Percentiles rank a stretch among this genome's conserved stretches.
These are phyloP conservation scores for Ampelomyces quisqualis DNA, from an alignment of 2,329 filamentous ascomycete genomes.

Conservation along the genomic window DNA sequence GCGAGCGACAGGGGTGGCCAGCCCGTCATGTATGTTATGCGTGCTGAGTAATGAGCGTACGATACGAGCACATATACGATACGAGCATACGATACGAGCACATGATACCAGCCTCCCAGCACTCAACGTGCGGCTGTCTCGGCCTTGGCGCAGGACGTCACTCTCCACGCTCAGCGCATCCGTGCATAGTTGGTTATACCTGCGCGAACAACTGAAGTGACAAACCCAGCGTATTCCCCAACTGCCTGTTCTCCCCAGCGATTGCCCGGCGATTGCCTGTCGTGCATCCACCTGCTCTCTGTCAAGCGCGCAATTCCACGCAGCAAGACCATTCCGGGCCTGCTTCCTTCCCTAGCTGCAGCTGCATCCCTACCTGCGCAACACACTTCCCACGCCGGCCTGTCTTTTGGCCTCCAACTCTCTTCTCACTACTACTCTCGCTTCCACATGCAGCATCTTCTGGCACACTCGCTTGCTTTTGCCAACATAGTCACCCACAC, in stretches of 20 bases:
- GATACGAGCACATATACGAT: too few species aligned
- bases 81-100: not conserved
- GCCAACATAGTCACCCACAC: conserved; percentile 17
- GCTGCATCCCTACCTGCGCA: conserved; percentile 1
- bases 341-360: conserved; percentile 11
- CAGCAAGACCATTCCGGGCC: conserved; percentile 2
- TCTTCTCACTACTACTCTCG: conserved; percentile 8
- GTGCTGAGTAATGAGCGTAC: conserved; percentile 12
- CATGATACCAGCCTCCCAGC: not conserved
- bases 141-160: conserved; percentile 19
- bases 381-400: conserved; percentile 6
- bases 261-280: conserved; percentile 1
- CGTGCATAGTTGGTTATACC: too few species aligned
- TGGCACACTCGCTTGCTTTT: conserved; percentile 26
- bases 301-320: not conserved
- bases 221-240: too few species aligned
- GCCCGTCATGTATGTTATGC: conserved; percentile 2
- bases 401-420: conserved; percentile 2
- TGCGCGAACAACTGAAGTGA: too few species aligned
- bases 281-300: not conserved
- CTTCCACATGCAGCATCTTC: conserved; percentile 17
- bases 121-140: conserved; percentile 7
- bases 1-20: conserved; percentile 17
- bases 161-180: conserved; percentile 1
- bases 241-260: too few species aligned